These are phyloP conservation scores for Mycena floridula DNA, from an alignment of 768 basidiomycete genomes.

Conservation along the genomic window DNA sequence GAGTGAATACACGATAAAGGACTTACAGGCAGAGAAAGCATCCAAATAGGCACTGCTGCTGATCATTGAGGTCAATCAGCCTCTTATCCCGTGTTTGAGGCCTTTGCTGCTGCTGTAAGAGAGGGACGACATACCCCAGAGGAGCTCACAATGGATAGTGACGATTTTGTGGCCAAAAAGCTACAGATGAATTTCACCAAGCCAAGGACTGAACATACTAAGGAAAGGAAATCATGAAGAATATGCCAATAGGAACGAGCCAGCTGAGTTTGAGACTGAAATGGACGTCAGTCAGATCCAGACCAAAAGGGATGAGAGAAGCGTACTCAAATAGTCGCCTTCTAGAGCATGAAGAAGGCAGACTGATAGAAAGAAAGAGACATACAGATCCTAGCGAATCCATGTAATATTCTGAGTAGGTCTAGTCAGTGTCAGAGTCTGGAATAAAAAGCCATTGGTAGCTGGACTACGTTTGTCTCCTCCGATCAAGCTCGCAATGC, in stretches of 20 bases:
- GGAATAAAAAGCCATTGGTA: background rate
- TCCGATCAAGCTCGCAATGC: conserved; percentile 6
- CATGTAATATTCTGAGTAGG: no score
- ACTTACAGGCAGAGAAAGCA: no score
- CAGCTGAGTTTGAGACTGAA: conserved; percentile 53
- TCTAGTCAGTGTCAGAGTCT: background rate
- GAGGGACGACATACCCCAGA: no score
- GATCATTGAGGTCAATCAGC: no score
- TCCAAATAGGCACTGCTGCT: no score
- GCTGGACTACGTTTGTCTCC: background rate
- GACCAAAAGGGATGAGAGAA: conserved; percentile 8
- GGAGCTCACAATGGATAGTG: conserved; percentile 80
- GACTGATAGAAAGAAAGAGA: conserved; percentile 7
- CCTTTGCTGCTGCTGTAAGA: no score
- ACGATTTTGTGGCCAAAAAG: conserved; percentile 93
- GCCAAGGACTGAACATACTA: conserved; percentile 47
- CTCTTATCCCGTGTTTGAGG: no score
- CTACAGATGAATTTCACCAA: conserved; percentile 24
- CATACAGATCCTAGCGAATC: conserved; percentile 59
- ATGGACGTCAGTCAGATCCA: background rate
- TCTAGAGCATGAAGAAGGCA: background rate
- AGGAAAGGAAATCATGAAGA: conserved; percentile 85
- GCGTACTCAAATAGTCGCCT: conserved; percentile 57
- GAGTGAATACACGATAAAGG: no score
- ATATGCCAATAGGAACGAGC: conserved; percentile 72